Conservation (phyloP, 768 basidiomycete genomes). For the Amanita rubescens region DNA sequence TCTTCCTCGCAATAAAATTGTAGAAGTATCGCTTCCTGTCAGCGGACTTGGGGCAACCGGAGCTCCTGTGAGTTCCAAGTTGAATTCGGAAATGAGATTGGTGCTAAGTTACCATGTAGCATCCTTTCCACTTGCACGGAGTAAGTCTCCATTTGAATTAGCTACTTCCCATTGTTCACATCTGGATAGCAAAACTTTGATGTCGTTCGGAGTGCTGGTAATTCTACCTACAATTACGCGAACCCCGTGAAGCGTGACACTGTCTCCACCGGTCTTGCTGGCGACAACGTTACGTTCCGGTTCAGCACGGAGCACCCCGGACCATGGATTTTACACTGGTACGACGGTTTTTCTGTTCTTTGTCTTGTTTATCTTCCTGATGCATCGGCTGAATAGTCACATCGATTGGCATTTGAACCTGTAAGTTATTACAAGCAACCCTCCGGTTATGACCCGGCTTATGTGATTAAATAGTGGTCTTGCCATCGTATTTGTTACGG, state of each 20-base stretch:
- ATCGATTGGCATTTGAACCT: conserved; percentile 46
- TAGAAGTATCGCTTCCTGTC: conserved; percentile 17
- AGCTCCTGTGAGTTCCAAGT: conserved; percentile 1
- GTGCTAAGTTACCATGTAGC: conserved; percentile 12
- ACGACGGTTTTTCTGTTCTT: conserved; percentile 6
- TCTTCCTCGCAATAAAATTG: conserved; percentile 35
- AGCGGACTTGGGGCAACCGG: not conserved
- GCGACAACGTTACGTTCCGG: conserved; percentile 37
- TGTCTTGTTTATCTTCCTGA: not conserved
- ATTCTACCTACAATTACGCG: conserved; percentile 28
- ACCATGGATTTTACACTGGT: conserved; percentile 46
- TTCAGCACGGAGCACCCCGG: conserved; percentile 47
- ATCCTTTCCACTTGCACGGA: conserved; percentile 35
- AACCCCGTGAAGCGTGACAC: conserved; percentile 54
- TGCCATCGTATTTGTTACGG: conserved; percentile 35
- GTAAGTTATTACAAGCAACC: conserved; percentile 17
- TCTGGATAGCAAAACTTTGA: conserved; percentile 33
- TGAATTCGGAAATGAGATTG: too few species aligned
- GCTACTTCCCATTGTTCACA: not conserved
- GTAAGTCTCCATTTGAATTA: conserved; percentile 13
- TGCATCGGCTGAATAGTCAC: conserved; percentile 25
- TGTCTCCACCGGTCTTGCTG: conserved; percentile 20
- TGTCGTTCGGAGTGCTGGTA: conserved; percentile 37
- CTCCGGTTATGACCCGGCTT: not conserved
- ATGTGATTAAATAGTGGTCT: conserved; percentile 19